Evolutionary conservation across 2,329 filamentous ascomycete species (phyloP), one percentile per base, ranked within the genome.

Genomic region (Neobulgaria alba): DNA sequence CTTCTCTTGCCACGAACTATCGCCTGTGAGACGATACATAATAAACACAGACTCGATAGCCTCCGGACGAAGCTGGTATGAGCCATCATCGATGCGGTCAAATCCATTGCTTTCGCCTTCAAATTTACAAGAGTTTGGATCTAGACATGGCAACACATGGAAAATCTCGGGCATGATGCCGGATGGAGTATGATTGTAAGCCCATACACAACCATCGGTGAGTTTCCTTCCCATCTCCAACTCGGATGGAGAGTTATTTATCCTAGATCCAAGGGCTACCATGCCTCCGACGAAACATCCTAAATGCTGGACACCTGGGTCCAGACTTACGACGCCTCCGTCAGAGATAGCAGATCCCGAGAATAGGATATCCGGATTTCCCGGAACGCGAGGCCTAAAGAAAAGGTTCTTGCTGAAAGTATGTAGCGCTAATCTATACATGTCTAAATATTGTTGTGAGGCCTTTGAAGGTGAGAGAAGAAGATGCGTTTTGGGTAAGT

Each of bases 241-340:
- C 36, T 82, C 73, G 2, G 72, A 66, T 0, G 65, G 64, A 1
- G 63, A 65, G 35, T 67, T 54, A 49, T 84, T 74, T 19, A 86
- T 64, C 46, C 71, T 75, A 1, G 80, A 79, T 2, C 75, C 79
- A 32, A 88, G 71, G 1, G 69, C 82, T 33, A 84, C 77, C 67
- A 83, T 79, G 10, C 82, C 83, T 3, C 83, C 83, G 2, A 74
- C 67, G 55, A 85, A 89, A 60, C 83, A 89, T 1, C 73, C 73
- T 2, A 88, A 67, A 60, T 88, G 83, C 50, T 85, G 75, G 3
- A 69, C 62, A 10, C 52, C 66, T 30, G 55, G 46, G 59, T 46
- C 53, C 12, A 52, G 43, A 3, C 38, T 29, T 5, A 85, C 80
- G 43, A 29, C 5, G 17, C 36, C 31, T 3, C 39, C 42, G 71